Evolutionary conservation across 1,284 basidiomycete genomes (phyloP).

Genomic region (Trichosporon ovoides): DNA sequence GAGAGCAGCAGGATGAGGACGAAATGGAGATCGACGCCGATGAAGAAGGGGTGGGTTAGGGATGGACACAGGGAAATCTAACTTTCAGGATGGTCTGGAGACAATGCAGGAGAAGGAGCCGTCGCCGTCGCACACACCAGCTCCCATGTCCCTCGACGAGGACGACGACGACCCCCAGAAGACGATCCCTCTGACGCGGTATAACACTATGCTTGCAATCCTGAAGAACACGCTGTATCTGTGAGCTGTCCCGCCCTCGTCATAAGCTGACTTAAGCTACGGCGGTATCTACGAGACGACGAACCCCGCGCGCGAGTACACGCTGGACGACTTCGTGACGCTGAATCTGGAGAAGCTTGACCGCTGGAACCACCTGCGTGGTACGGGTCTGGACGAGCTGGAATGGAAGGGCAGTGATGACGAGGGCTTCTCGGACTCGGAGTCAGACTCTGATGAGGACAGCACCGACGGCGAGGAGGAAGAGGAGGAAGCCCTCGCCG

Average conservation of each 20-base stretch:
- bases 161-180: constrained; percentile 64
- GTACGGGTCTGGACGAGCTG: constrained; percentile 60
- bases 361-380: constrained; percentile 64
- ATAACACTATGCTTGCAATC: constrained; percentile 87
- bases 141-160: constrained; percentile 3
- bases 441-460: constrained; percentile 55
- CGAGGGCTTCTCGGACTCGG: constrained; percentile 50
- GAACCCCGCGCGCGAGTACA: constrained; percentile 64
- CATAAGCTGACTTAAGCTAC: constrained; percentile 55
- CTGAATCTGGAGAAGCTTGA: constrained; percentile 77
- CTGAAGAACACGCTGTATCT: constrained; percentile 80
- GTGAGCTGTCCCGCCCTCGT: constrained; percentile 51
- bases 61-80: constrained; percentile 21
- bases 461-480: constrained; percentile 32
- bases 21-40: constrained; percentile 17
- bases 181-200: constrained; percentile 69
- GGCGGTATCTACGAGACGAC: constrained; percentile 81
- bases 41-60: constrained; percentile 17
- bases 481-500: constrained; percentile 36
- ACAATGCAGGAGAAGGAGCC: constrained; percentile 11
- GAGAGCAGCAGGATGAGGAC: constrained; percentile 44
- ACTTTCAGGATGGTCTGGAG: constrained; percentile 37
- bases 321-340: constrained; percentile 74
- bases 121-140: constrained; percentile 8
- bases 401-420: constrained; percentile 59